Conservation (phyloP, 129 eudicot genomes). For the Flaveria ramosissima region DNA sequence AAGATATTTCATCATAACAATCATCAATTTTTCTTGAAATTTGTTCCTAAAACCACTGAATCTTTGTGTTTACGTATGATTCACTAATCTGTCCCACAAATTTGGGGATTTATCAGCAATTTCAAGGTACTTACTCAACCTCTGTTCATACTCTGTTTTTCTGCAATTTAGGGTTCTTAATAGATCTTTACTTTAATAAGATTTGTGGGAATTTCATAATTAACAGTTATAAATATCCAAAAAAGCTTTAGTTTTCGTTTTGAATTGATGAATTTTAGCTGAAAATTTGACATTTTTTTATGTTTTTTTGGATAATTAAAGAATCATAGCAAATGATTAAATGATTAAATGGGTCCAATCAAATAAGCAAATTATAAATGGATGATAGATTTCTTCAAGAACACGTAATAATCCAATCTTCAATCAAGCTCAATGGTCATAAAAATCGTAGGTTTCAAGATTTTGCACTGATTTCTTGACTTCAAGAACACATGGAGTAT, state of each 20-base stretch:
- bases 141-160: conserved; percentile 21
- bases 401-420: conserved; percentile 17
- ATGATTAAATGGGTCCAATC: conserved; percentile 12
- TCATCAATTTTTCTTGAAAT: conserved; percentile 27
- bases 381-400: no score
- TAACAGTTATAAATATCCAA: conserved; percentile 7
- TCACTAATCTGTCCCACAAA: conserved; percentile 24
- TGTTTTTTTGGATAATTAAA: conserved; percentile 25
- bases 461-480: conserved; percentile 36
- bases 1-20: conserved; percentile 17
- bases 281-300: conserved; percentile 1
- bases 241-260: neutral
- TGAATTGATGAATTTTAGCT: neutral
- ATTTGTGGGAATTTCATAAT: neutral
- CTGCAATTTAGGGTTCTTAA: conserved; percentile 13
- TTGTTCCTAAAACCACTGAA: conserved; percentile 27
- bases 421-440: conserved; percentile 41
- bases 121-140: conserved; percentile 28
- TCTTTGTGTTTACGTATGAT: conserved; percentile 24
- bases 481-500: conserved; percentile 8
- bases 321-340: conserved; percentile 1
- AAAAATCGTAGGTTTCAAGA: conserved; percentile 40
- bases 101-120: conserved; percentile 19
- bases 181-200: no score
- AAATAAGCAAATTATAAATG: neutral